Base-by-base conservation (phyloP, 176 grass and related monocot species). In the Cocos nucifera region DNA sequence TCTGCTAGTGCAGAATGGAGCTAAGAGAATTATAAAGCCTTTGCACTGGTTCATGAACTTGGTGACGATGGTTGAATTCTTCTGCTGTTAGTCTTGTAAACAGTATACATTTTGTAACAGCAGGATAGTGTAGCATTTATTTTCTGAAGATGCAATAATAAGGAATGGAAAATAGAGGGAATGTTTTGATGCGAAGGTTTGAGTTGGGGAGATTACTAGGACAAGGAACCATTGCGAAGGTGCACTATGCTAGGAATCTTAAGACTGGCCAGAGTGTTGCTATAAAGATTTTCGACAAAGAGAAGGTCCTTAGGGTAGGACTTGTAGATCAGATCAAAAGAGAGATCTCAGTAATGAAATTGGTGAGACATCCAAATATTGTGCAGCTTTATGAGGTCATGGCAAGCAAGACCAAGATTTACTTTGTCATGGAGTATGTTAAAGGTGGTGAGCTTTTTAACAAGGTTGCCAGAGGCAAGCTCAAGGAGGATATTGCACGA, bases 401-500 rank as follows among this genome's bases (percentile, higher is more conserved):
- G 89, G 86, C 86, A 3, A 85, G 77, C 12, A 77, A 64, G 32
- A 64, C 29, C 53, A 89, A 82, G 49, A 89, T 94, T 24, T 94
- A 94, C 55, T 82, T 94, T 56, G 81, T 85, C n/a, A 84, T 94
- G 58, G 84, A 94, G 71, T 94, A 84, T 44, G 75, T 61, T 0
- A 94, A 88, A 85, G 89, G 89, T 4, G 89, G 89, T 8, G 89
- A 94, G 81, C 74, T 94, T 21, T 94, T 85, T 53, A 39, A 85
- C 50, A 51, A 9, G 85, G 24, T 44, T 44, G 35, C 35, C 35
- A 14, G 12, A 44, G 35, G 35, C 35, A 44, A 14, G 35, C 35
- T 44, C 35, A 44, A 44, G 35, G 35, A 44, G 35, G 35, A 44
- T 44, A 44, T 14, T 14, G 35, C 35, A 14, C 10, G 35, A 12